Evolutionary conservation across 78 protist species (phyloP), one percentile per base, ranked within the genome.

Genomic region (Bodo saltans): DNA sequence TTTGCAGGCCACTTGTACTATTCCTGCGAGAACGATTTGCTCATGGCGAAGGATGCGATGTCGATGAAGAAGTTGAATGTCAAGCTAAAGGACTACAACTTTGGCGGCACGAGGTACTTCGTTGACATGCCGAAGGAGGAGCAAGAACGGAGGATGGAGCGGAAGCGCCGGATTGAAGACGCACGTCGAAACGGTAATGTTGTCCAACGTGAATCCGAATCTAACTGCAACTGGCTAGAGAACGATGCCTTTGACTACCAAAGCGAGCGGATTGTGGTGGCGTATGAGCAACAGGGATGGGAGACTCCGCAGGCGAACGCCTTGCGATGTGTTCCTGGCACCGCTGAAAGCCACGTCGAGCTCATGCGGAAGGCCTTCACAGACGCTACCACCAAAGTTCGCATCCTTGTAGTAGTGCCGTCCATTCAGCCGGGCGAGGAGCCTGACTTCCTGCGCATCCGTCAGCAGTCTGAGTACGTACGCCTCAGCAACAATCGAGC

Each of bases 101-200:
- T 76, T 39, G 81, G 81, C 8, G 69, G 81, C n/a, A 76, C 81
- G 11, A 8, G 81, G 37, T 76, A 76, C 41, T 39, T 23, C 35
- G 42, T 42, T 3, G 81, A 76, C 69, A 42, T 29, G 41, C 27
- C 33, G 17, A 29, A 2, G 8, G 81, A 76, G 69, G 12, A 76
- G 27, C 40, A 12, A 1, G 34, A 47, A 2, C 42, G 40, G 28
- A 3, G 81, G 11, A 8, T 1, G 27, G 4, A 33, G 41, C 81
- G 60, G 3, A 29, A 2, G 42, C 42, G 42, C 26, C 28, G 29
- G 28, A 30, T 23, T 25, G 28, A 76, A 39, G 41, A 33, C 23
- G 40, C 35, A 29, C 81, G 60, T 4, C 40, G 2, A 3, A 4
- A 76, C 26, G 35, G 70, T 21, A 27, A 47, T 3, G n/a, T n/a